Evolutionary conservation across 2,329 filamentous ascomycete genomes (phyloP).

Genomic region (Venturia carpophila): DNA sequence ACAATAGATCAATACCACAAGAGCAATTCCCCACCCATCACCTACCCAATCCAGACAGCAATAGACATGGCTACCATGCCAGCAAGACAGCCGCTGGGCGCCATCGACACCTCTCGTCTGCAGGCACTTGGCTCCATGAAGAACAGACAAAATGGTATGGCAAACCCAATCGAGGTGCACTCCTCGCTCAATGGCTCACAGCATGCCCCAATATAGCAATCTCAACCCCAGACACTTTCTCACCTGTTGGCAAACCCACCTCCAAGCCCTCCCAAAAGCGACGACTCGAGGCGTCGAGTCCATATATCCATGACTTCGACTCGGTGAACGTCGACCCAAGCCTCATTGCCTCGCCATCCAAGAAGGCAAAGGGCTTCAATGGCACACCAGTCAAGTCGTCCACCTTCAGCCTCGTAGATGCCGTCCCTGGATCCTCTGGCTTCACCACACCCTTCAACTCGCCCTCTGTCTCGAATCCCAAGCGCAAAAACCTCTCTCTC

Average conservation of each 20-base stretch:
- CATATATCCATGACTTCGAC: conserved; percentile 41
- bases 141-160: conserved; percentile 61
- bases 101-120: conserved; percentile 60
- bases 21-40: neutral
- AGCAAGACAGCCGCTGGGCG: conserved; percentile 66
- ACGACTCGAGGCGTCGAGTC: conserved; percentile 30
- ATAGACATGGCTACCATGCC: conserved; percentile 30
- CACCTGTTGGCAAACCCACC: conserved; percentile 1
- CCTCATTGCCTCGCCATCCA: conserved; percentile 43
- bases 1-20: neutral
- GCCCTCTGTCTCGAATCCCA: conserved; percentile 25
- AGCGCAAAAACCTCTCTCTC: conserved; percentile 35
- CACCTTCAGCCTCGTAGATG: conserved; percentile 31
- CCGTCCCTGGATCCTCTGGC: conserved; percentile 19
- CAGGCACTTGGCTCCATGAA: conserved; percentile 67
- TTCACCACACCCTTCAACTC: conserved; percentile 22
- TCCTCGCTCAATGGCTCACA: conserved; percentile 18
- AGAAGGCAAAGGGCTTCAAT: conserved; percentile 43
- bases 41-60: neutral
- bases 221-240: conserved; percentile 10
- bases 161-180: conserved; percentile 8
- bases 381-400: conserved; percentile 34
- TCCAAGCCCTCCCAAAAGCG: conserved; percentile 37
- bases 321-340: conserved; percentile 53
- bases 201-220: conserved; percentile 21